phyloP scores from a whole-genome alignment of 495 filamentous ascomycete genomes.

The Podospora comata region DNA sequence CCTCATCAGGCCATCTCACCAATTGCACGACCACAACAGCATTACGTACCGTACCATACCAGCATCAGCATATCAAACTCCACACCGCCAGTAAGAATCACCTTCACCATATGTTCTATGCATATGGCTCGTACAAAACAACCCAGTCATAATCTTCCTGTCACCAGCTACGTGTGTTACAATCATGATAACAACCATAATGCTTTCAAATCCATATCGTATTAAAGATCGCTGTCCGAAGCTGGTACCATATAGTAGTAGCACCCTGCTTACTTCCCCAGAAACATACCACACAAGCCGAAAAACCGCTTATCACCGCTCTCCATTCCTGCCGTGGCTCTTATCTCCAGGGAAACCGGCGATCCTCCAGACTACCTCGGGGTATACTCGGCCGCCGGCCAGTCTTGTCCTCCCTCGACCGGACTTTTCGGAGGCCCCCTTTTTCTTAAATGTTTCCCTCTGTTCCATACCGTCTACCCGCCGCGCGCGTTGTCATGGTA shows the following conservation, averaged over 20 bases:
- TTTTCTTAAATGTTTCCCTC: neutral
- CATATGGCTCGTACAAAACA: neutral
- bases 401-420: neutral
- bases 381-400: neutral
- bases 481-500: neutral
- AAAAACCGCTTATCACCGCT: neutral
- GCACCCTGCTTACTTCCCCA: neutral
- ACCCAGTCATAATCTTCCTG: neutral
- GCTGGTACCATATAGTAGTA: neutral
- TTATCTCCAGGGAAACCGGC: neutral
- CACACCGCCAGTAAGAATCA: neutral
- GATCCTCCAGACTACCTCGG: neutral
- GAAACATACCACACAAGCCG: neutral
- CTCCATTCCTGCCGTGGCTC: neutral
- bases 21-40: neutral
- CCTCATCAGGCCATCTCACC: neutral
- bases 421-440: neutral
- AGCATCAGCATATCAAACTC: neutral
- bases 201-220: neutral
- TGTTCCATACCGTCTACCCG: neutral
- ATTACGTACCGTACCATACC: neutral
- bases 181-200: neutral
- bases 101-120: too few species aligned
- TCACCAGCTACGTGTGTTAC: neutral
- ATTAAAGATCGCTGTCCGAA: neutral